A percentile compares a stretch with the other conserved stretches of the same genome.
Conservation (phyloP, 371 early-diverging fungal genomes). For the Mortierella polycephala region DNA sequence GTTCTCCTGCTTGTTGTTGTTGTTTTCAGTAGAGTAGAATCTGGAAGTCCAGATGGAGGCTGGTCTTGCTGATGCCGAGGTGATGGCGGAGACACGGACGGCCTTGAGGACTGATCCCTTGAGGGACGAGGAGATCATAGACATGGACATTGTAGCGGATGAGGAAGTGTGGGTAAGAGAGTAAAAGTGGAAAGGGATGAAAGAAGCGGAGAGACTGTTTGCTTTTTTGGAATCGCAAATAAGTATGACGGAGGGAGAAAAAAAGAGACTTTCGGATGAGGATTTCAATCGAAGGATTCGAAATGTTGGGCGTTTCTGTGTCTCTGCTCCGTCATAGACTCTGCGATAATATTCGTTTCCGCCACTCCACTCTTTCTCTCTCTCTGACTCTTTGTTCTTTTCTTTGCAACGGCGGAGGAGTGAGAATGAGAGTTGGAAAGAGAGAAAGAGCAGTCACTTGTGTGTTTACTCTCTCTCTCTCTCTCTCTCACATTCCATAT, state of each 20-base stretch:
- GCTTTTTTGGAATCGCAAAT: background rate
- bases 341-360: too few relatives aligned
- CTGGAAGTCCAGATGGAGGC: constrained; percentile 42
- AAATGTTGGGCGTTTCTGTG: too few relatives aligned
- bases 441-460: constrained; percentile 3
- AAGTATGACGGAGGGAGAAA: background rate
- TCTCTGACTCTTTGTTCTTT: too few relatives aligned
- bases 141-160: constrained; percentile 29
- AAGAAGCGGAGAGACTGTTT: background rate
- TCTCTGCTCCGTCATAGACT: too few relatives aligned
- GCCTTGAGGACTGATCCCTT: constrained; percentile 42
- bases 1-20: constrained; percentile 10
- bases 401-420: background rate
- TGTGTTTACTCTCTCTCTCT: background rate
- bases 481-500: background rate
- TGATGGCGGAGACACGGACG: constrained; percentile 33
- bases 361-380: too few relatives aligned
- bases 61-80: constrained; percentile 24
- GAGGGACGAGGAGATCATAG: constrained; percentile 44
- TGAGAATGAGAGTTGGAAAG: background rate
- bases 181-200: background rate
- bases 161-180: background rate
- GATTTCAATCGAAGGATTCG: too few relatives aligned
- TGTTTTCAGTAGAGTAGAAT: constrained; percentile 35
- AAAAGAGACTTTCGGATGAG: too few relatives aligned